Percentiles rank a stretch among this genome's conserved stretches.
phyloP scores from a whole-genome alignment of 352 stramenopile species.

The Globisporangium perplexum region DNA sequence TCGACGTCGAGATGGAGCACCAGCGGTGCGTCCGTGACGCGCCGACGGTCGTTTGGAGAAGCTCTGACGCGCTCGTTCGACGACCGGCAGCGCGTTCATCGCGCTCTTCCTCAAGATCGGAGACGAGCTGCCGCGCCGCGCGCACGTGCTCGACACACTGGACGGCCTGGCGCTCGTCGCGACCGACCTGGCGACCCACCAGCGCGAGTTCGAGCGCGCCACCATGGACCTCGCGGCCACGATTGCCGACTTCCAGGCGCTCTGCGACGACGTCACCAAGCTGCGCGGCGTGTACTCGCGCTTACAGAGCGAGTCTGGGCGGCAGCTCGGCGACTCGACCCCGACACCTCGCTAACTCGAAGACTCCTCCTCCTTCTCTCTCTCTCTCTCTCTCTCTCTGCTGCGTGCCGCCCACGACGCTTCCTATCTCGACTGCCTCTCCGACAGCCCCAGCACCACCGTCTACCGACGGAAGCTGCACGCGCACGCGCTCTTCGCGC shows the following conservation, averaged over 20 bases:
- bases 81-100: conserved; percentile 26
- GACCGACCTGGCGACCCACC: conserved; percentile 6
- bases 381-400: background rate
- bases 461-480: conserved; percentile 40
- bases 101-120: conserved; percentile 48
- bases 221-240: conserved; percentile 15
- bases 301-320: conserved; percentile 10
- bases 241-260: conserved; percentile 20
- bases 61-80: background rate
- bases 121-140: conserved; percentile 27
- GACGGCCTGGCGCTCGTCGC: conserved; percentile 12
- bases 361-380: background rate
- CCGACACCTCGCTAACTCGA: background rate
- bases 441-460: background rate
- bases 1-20: conserved; percentile 38
- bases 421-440: background rate
- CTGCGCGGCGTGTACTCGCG: conserved; percentile 23
- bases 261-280: conserved; percentile 20
- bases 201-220: conserved; percentile 21
- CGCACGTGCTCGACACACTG: conserved; percentile 19
- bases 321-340: background rate
- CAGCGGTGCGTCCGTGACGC: conserved; percentile 28
- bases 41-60: no score
- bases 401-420: background rate
- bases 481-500: conserved; percentile 40